These are phyloP conservation scores for Chlamydomonas schloesseri DNA, from an alignment of 139 green algal genomes.

Conservation along the genomic window DNA sequence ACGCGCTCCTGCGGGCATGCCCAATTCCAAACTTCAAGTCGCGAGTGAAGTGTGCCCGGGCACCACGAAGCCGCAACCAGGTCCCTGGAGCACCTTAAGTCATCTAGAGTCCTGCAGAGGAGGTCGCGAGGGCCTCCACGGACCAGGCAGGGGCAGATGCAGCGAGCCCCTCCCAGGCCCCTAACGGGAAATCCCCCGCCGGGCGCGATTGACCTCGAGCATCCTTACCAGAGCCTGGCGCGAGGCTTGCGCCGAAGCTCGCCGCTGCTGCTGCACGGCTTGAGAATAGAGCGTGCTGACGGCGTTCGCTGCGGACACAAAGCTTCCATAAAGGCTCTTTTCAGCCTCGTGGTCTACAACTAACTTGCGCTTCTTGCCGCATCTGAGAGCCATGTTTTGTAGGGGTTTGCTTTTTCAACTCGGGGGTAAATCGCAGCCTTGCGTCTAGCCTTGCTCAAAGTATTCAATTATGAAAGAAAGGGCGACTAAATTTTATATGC, in stretches of 20 bases:
- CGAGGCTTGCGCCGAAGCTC: slow-evolving; percentile 61
- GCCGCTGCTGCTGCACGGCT: slow-evolving; percentile 66
- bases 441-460: too few species aligned
- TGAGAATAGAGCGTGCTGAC: slow-evolving; percentile 76
- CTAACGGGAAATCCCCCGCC: not conserved
- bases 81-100: not conserved
- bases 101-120: not conserved
- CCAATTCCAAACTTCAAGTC: not conserved
- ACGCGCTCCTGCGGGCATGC: slow-evolving; percentile 65
- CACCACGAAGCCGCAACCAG: too few species aligned
- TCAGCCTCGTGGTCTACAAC: slow-evolving; percentile 69
- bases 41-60: too few species aligned
- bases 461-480: too few species aligned
- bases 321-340: slow-evolving; percentile 64
- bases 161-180: not conserved
- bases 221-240: slow-evolving; percentile 69
- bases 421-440: too few species aligned
- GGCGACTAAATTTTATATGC: too few species aligned
- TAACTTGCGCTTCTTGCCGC: slow-evolving; percentile 71
- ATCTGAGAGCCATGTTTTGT: slow-evolving; percentile 11
- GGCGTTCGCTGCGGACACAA: slow-evolving; percentile 78
- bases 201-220: too few species aligned
- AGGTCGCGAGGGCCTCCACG: not conserved
- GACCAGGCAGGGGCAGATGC: too few species aligned
- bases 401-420: too few species aligned